A percentile compares a stretch with the other conserved stretches of the same genome.
phyloP scores from a whole-genome alignment of 176 grass and related monocot species.

The Musa itinerans region DNA sequence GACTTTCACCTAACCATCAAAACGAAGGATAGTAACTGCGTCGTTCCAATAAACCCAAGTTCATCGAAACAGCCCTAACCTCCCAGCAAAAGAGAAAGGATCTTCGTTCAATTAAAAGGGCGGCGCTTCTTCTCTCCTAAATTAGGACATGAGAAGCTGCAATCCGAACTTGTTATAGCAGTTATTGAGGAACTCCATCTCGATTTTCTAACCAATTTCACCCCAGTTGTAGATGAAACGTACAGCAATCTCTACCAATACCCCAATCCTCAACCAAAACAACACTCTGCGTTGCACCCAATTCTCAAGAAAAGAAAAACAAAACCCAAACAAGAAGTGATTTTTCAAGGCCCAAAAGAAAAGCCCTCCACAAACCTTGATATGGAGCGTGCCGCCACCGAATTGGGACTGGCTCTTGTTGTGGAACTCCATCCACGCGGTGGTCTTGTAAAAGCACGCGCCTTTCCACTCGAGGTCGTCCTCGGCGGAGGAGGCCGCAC shows the following conservation, averaged over 20 bases:
- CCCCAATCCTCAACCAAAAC: no score
- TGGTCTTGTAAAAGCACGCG: constrained; percentile 85
- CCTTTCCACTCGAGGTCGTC: constrained; percentile 65
- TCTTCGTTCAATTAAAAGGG: background rate
- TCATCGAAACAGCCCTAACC: no score
- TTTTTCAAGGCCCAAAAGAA: background rate
- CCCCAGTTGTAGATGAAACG: background rate
- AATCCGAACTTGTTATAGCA: no score
- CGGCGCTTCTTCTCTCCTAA: background rate
- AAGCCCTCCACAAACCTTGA: background rate
- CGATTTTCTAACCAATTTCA: background rate
- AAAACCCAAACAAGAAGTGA: background rate
- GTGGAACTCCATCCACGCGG: constrained; percentile 34
- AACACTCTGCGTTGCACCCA: background rate
- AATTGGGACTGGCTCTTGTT: constrained; percentile 19
- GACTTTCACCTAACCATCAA: no score
- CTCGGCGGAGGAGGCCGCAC: constrained; percentile 27
- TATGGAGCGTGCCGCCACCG: constrained; percentile 22
- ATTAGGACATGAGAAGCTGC: no score
- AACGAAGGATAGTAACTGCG: no score
- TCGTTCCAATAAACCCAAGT: no score
- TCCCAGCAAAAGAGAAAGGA: background rate
- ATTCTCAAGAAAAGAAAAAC: background rate
- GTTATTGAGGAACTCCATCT: background rate
- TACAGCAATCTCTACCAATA: background rate